phyloP scores from a whole-genome alignment of 139 green algal genomes.

The Zygnema circumcarinatum region DNA sequence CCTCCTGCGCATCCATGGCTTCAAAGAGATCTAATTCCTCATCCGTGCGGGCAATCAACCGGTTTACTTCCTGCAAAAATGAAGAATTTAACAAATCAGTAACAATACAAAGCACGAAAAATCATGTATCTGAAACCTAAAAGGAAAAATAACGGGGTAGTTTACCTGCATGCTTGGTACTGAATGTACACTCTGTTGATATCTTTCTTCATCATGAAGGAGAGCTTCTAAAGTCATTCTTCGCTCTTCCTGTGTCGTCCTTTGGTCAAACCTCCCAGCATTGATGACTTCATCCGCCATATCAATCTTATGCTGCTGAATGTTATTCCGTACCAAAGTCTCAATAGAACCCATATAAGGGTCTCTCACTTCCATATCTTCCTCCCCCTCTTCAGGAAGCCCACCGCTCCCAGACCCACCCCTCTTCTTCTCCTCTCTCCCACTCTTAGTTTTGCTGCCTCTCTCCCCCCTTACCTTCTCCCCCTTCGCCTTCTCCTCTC shows the following conservation, averaged over 20 bases:
- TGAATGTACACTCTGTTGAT: slow-evolving; percentile 38
- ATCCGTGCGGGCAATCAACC: slow-evolving; percentile 50
- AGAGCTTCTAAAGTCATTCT: slow-evolving; percentile 57
- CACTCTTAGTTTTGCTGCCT: slow-evolving; percentile 7
- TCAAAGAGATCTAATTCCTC: slow-evolving; percentile 60
- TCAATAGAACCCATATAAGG: slow-evolving; percentile 84
- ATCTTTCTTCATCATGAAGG: slow-evolving; percentile 58
- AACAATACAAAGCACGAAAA: background rate
- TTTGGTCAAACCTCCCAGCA: slow-evolving; percentile 85
- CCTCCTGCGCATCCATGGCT: slow-evolving; percentile 53
- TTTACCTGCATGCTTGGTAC: slow-evolving; percentile 38
- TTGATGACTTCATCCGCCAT: slow-evolving; percentile 93
- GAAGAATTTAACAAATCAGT: background rate
- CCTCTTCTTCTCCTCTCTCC: slow-evolving; percentile 29
- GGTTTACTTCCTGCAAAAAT: slow-evolving; percentile 56
- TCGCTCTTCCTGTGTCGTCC: slow-evolving; percentile 88
- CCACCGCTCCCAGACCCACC: background rate
- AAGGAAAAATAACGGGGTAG: background rate
- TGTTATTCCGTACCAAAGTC: slow-evolving; percentile 92
- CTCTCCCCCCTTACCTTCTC: slow-evolving; percentile 9
- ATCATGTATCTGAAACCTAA: no score
- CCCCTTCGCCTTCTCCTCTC: slow-evolving; percentile 3
- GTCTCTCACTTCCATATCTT: background rate
- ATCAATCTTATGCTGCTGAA: slow-evolving; percentile 97
- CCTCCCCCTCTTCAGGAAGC: slow-evolving; percentile 8